Conservation (phyloP, 768 basidiomycete species). For the Sporobolomyces roseus region DNA sequence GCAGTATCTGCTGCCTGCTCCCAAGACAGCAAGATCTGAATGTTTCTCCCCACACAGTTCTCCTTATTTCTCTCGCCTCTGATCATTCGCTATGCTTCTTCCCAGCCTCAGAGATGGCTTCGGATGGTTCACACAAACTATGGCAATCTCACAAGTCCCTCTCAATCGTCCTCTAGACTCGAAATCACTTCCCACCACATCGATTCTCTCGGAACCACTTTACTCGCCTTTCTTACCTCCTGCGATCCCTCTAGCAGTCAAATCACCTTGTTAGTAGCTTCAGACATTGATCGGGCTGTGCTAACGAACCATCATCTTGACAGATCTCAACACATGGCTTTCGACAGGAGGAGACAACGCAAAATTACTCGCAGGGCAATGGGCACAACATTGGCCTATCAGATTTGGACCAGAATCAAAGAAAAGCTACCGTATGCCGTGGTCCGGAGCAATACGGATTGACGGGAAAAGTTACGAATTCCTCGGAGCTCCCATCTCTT, state of each 20-base stretch:
- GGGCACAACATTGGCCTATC: constrained; percentile 33
- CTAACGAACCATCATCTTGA: background rate
- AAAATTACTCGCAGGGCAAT: constrained; percentile 17
- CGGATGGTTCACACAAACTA: background rate
- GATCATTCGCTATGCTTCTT: background rate
- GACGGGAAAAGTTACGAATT: constrained; percentile 32
- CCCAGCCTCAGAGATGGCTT: background rate
- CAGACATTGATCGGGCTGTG: background rate
- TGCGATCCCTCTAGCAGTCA: constrained; percentile 35
- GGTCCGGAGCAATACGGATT: constrained; percentile 30
- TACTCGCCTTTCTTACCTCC: constrained; percentile 22
- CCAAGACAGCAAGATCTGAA: too few species aligned
- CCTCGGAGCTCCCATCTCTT: constrained; percentile 21
- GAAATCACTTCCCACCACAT: background rate
- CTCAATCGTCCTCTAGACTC: background rate
- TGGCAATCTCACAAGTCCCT: too few species aligned
- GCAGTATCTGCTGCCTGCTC: too few species aligned
- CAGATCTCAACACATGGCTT: constrained; percentile 31
- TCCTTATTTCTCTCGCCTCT: background rate
- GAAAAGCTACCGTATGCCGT: constrained; percentile 1
- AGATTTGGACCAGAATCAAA: constrained; percentile 8
- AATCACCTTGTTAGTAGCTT: constrained; percentile 19
- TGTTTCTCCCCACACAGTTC: too few species aligned
- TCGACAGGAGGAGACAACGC: constrained; percentile 12
- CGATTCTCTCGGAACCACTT: background rate